Base-by-base conservation (phyloP, 2,329 filamentous ascomycete species). In the Plectosphaerella sp. region DNA sequence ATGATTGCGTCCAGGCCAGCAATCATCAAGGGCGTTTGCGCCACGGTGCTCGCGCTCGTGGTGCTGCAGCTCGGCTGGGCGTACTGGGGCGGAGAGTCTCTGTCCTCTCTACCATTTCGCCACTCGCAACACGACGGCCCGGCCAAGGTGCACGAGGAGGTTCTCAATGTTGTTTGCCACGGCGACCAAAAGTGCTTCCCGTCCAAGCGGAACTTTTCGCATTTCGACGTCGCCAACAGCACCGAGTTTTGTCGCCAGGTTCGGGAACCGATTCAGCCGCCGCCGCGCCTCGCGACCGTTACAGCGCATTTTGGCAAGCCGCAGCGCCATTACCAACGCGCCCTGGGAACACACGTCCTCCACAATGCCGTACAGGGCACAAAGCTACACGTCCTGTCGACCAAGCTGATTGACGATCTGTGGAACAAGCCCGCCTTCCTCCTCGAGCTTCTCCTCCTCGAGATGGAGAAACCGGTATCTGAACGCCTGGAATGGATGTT, bases 361-460 rank as follows among this genome's bases (percentile, higher is more conserved):
- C 68, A 72, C 56, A 71, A 69, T 52, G 52, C 62, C 2, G 39
- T 64, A 35, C 66, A 70, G 53, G 64, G 63, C 52, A 22, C 33
- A 2, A 35, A 70, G 67, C 55, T 59, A 56, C 33, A 65, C 66
- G 54, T 70, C 28, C 64, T 67, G 45, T 62, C 62, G 49, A 59
- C 64, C 42, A 58, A 60, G 37, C 59, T 67, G 47, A 54, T 60
- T 18, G 56, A 63, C 42, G 64, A 63, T 33, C 61, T 59, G 18
- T 73, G 70, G 66, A 71, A 65, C 9, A 73, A 73, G 54, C 70
- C 69, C 6, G 67, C 68, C 7, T 71, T 66, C 47, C 56, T 73
- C 9, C 56, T 72, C 35, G 63, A 66, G n/a, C 59, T 72, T 11
- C 36, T 59, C 2, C 37, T 59, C 15, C 43, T 46, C 5, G 57